These are phyloP conservation scores for Nannochloropsis gaditana DNA, from an alignment of 108 stramenopile genomes.

Conservation along the genomic window DNA sequence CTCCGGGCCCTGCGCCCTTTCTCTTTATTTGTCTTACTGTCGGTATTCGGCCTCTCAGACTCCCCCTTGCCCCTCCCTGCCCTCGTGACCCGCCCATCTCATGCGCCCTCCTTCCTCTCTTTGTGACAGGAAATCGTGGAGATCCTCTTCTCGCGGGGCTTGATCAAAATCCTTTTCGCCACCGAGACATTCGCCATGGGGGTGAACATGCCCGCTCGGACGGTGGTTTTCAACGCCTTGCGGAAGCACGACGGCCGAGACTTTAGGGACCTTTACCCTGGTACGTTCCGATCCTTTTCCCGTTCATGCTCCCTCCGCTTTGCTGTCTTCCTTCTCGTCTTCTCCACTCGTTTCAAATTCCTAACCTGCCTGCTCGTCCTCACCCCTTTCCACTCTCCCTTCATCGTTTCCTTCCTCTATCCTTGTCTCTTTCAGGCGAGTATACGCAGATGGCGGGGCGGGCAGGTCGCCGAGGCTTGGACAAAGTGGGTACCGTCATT, in stretches of 20 bases:
- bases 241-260: conserved; percentile 63
- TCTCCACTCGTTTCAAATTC: not conserved
- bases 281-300: not conserved
- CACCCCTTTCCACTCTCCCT: not conserved
- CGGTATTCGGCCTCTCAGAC: too few relatives aligned
- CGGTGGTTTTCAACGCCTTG: conserved; percentile 85
- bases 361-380: not conserved
- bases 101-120: not conserved
- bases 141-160: conserved; percentile 81
- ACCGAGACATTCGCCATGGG: conserved; percentile 99
- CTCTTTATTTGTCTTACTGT: too few relatives aligned
- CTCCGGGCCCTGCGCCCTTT: too few relatives aligned
- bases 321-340: not conserved
- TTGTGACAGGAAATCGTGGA: conserved; percentile 70
- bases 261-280: conserved; percentile 16
- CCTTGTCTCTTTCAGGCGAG: conserved; percentile 58
- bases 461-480: conserved; percentile 92
- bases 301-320: not conserved
- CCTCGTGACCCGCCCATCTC: not conserved
- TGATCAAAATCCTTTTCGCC: conserved; percentile 90
- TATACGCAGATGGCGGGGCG: conserved; percentile 98
- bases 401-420: not conserved
- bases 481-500: conserved; percentile 74
- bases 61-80: not conserved
- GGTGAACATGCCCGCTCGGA: conserved; percentile 97